Evolutionary conservation across 148 eudicot species (phyloP), one percentile per base, ranked within the genome.

Genomic region (Euryodendron excelsum): DNA sequence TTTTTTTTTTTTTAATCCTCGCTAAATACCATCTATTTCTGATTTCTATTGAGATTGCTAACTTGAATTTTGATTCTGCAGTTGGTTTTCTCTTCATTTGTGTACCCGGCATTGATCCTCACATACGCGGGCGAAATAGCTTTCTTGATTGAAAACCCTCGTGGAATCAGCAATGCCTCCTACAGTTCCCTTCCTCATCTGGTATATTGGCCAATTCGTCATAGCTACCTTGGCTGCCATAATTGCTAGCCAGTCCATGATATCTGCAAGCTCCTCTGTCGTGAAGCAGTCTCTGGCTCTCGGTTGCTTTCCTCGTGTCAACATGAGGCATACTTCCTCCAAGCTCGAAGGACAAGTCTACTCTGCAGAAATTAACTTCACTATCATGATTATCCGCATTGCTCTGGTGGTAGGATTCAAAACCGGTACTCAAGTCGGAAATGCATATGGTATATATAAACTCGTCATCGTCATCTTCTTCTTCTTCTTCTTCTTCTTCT

Each of bases 191-290:
- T 74, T 41, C 77, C 77, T 4, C 84, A 45, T 4, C 80, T 80
- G 0, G 5, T 92, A 63, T 92, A 90, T 52, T 92, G 97, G 90
- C 90, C 90, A 30, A 78, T 87, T 87, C 77, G 74, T 80, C 15
- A 70, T 85, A 73, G 81, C 88, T 3, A 77, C 86, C 13, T 17
- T 83, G 48, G 83, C 90, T 12, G 80, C 90, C 5, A 77, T 86
- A 27, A 84, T 88, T 23, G 87, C 90, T 25, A 88, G 87, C 53
- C 90, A 88, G 74, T 78, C 90, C 4, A 74, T 86, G 89, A 86
- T 88, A 8, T 88, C 90, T 0, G 90, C 85, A 12, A 70, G 85
- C 11, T 88, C 84, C 72, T 79, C 89, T 4, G 82, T 86, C 5
- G 80, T 88, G 56, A 84, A 88, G 69, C 89, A 88, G 72, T 86